Evolutionary conservation across 306 rosid species (phyloP).

Genomic region (Hylodesmum podocarpum): DNA sequence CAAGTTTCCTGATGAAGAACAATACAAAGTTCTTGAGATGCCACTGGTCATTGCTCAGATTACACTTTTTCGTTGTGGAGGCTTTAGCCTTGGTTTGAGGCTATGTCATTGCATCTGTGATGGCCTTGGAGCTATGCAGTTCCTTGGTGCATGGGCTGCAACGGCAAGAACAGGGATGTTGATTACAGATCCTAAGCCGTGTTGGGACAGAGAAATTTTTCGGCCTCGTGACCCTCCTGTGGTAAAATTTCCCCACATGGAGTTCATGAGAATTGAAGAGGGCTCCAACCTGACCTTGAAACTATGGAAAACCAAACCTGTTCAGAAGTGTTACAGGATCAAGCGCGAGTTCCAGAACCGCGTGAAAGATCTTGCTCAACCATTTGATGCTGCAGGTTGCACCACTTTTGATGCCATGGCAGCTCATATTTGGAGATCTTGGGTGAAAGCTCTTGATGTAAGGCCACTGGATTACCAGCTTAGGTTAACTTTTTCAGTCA

Average conservation of each 20-base stretch:
- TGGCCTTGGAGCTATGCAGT: conserved; percentile 95
- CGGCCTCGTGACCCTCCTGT: conserved; percentile 62
- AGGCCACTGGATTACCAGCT: conserved; percentile 65
- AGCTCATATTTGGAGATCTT: conserved; percentile 88
- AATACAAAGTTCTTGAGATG: conserved; percentile 82
- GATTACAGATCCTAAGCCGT: conserved; percentile 54
- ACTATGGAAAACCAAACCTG: conserved; percentile 63
- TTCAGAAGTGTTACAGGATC: conserved; percentile 76
- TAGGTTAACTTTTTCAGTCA: conserved; percentile 78
- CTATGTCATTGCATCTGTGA: conserved; percentile 93
- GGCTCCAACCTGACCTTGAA: conserved; percentile 63
- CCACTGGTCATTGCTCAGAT: conserved; percentile 88
- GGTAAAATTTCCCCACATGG: conserved; percentile 68
- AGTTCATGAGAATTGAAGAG: conserved; percentile 81
- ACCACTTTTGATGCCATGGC: conserved; percentile 87
- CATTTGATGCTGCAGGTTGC: conserved; percentile 44
- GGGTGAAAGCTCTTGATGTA: conserved; percentile 87
- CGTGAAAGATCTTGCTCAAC: conserved; percentile 53
- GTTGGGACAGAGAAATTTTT: conserved; percentile 78
- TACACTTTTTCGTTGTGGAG: conserved; percentile 71
- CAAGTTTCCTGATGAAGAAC: conserved; percentile 76
- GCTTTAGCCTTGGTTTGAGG: conserved; percentile 90
- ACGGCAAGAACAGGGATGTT: conserved; percentile 58
- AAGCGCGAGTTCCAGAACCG: conserved; percentile 62
- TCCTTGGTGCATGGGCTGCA: conserved; percentile 79